Base-by-base conservation (phyloP, 2,329 filamentous ascomycete species). In the Cordyceps sp. region DNA sequence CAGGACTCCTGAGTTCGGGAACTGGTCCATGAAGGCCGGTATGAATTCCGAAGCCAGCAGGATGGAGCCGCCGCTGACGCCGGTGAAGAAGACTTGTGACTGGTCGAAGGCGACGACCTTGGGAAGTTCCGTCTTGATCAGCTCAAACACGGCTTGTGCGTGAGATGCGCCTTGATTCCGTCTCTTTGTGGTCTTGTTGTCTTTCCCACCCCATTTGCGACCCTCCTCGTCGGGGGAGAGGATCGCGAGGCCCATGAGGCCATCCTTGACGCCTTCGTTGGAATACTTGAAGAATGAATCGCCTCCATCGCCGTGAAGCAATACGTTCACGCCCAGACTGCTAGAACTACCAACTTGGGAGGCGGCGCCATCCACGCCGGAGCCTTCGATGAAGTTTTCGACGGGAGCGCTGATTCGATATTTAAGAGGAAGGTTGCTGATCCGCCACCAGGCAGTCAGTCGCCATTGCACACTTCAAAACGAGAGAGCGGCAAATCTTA, bases 261-360 rank as follows among this genome's bases (percentile, higher is more conserved):
- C 61, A 31, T 50, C 45, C 33, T 63, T 60, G 10, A 69, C 60
- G 14, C 56, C 59, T 40, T 69, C 62, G 47, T 69, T 69, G 23
- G 65, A 65, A 49, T 69, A 66, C 44, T 66, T 64, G 47, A 67
- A 66, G 56, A 69, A 70, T 10, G 63, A 68, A 41, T 69, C 62
- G 6, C 69, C 69, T 26, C 69, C 68, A 43, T 73, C 69, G 31
- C 68, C 68, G 45, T 73, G 69, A 4, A 73, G 58, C 23, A 73
- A 58, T 12, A 73, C 61, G 41, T 73, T 73, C 6, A 69, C 53
- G 31, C 65, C 66, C 20, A 66, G 49, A 6, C 49, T 39, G 5
- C 61, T 58, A 0, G 40, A 40, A 16, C 43, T 35, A 20, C 43
- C 43, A 15, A 53, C 41, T 1, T 27, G 37, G 31, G 47, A 52